Conservation (phyloP, 352 stramenopile species). For the Globisporangium paroecandrum region DNA sequence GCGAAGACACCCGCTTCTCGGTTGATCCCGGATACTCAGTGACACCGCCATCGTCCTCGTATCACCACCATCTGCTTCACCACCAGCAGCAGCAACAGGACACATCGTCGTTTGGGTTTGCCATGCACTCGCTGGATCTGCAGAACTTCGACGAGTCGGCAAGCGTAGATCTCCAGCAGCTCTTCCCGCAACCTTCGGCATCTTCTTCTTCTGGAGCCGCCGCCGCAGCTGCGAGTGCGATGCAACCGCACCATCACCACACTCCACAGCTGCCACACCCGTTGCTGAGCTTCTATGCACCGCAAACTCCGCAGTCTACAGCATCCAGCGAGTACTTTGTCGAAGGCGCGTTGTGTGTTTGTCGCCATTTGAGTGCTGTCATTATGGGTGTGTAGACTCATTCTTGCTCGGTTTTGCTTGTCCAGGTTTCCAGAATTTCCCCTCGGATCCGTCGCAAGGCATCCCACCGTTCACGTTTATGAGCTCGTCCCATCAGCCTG, state of each 20-base stretch:
- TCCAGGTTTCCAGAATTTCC: conserved; percentile 15
- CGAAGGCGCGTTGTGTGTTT: conserved; percentile 9
- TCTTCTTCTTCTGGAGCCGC: background rate
- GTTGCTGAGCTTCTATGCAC: conserved; percentile 12
- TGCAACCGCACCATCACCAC: conserved; percentile 11
- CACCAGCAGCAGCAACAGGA: conserved; percentile 5
- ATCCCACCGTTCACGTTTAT: conserved; percentile 10
- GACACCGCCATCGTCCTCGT: background rate
- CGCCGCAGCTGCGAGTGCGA: background rate
- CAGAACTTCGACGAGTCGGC: conserved; percentile 21
- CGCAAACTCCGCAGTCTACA: background rate
- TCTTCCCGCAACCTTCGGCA: conserved; percentile 12
- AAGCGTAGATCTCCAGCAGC: conserved; percentile 21
- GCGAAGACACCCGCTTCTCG: conserved; percentile 6
- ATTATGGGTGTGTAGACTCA: background rate
- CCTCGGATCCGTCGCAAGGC: conserved; percentile 1
- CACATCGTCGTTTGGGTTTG: conserved; percentile 14
- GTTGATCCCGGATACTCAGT: background rate
- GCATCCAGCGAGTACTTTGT: conserved; percentile 15
- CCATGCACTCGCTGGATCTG: conserved; percentile 15
- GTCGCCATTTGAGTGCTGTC: background rate
- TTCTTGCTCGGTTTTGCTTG: background rate
- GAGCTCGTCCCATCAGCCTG: conserved; percentile 3
- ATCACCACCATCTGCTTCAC: conserved; percentile 2
- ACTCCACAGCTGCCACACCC: background rate